Evolutionary conservation across 2,329 filamentous ascomycete species (phyloP).

Genomic region (Pestalotiopsis sp.): DNA sequence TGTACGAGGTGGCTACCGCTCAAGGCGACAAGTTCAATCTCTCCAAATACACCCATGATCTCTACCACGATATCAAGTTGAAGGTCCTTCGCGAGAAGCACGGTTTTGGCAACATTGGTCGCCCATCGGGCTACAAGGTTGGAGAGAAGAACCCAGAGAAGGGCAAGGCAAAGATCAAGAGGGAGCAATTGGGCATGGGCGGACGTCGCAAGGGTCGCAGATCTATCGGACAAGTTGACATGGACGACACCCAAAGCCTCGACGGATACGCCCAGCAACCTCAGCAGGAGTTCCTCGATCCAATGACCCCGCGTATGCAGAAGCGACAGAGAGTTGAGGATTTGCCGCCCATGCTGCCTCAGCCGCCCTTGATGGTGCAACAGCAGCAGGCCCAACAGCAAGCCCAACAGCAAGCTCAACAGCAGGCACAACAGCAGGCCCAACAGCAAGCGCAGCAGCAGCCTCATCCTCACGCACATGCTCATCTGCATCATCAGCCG

Average conservation of each 20-base stretch:
- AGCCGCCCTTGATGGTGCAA: neutral
- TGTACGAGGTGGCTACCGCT: conserved; percentile 49
- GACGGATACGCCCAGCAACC: conserved; percentile 18
- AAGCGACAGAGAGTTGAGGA: conserved; percentile 33
- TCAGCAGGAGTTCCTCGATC: conserved; percentile 27
- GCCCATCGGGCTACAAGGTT: conserved; percentile 46
- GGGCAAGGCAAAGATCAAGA: conserved; percentile 31
- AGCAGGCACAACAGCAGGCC: too few species aligned
- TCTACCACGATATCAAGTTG: conserved; percentile 60
- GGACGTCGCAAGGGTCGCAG: conserved; percentile 29
- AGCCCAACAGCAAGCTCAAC: too few species aligned
- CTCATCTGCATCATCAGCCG: too few species aligned
- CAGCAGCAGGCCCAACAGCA: neutral
- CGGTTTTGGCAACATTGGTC: conserved; percentile 60
- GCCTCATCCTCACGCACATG: too few species aligned
- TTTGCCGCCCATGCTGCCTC: conserved; percentile 4
- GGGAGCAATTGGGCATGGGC: conserved; percentile 21
- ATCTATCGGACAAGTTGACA: conserved; percentile 33
- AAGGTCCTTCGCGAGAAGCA: conserved; percentile 51
- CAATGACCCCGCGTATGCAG: conserved; percentile 28
- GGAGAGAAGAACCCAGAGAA: conserved; percentile 41
- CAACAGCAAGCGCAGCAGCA: too few species aligned
- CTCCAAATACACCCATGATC: conserved; percentile 51
- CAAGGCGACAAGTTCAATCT: conserved; percentile 53
- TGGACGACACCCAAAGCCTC: conserved; percentile 23